Conservation (phyloP, 768 basidiomycete species). For the Termitomyces sp. region DNA sequence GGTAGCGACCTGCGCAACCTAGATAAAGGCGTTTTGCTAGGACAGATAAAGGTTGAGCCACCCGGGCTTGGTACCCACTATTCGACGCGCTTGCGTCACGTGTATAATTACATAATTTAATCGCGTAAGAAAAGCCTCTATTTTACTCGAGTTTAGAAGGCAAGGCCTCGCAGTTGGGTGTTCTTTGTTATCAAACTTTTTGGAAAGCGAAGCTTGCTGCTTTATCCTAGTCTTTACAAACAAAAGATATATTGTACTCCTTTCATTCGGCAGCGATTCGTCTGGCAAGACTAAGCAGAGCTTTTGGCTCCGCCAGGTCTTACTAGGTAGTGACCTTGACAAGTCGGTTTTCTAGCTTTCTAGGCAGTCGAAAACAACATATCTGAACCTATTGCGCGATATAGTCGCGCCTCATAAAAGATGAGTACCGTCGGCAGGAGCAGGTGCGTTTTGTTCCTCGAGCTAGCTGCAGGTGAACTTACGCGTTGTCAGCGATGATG, state of each 20-base stretch:
- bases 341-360: too few relatives aligned
- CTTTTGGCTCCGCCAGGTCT: neutral
- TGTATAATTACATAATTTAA: neutral
- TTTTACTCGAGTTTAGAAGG: neutral
- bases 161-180: neutral
- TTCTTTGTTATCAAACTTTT: neutral
- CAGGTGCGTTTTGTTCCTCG: slow-evolving; percentile 22
- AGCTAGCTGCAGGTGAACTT: slow-evolving; percentile 2
- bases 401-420: slow-evolving; percentile 2
- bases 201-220: neutral
- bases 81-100: neutral
- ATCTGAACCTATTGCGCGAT: slow-evolving; percentile 3
- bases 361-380: neutral
- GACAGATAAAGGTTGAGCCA: neutral
- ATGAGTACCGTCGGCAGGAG: slow-evolving; percentile 35
- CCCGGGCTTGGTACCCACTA: too few relatives aligned
- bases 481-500: slow-evolving; percentile 30
- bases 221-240: neutral
- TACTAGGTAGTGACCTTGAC: neutral
- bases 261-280: neutral
- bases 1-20: slow-evolving; percentile 12
- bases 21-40: neutral
- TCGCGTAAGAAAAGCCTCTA: neutral
- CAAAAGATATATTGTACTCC: neutral
- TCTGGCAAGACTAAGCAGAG: neutral